These are phyloP conservation scores for Pezicula neosporulosa DNA, from an alignment of 2,329 filamentous ascomycete genomes.

Conservation along the genomic window DNA sequence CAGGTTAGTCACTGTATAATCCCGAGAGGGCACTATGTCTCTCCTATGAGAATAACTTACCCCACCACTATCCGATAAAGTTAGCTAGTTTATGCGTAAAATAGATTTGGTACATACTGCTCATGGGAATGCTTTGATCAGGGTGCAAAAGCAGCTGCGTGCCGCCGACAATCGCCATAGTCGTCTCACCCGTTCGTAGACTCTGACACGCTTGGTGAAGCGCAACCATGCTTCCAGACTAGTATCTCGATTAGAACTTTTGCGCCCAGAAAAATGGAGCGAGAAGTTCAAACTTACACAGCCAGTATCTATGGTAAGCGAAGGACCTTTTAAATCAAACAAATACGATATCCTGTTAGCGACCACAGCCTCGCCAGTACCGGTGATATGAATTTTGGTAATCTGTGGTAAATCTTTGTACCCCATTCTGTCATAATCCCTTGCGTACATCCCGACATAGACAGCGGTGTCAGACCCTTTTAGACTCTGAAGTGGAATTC, in stretches of 20 bases:
- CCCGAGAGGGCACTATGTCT: too few species aligned
- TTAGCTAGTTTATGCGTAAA: background rate
- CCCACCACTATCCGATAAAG: too few species aligned
- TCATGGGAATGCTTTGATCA: conserved; percentile 1
- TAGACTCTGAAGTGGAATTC: conserved; percentile 6
- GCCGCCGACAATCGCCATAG: conserved; percentile 12
- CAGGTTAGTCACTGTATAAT: background rate
- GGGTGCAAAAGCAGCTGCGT: conserved; percentile 2
- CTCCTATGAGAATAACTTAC: too few species aligned
- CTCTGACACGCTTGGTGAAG: conserved; percentile 45
- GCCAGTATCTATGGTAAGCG: conserved; percentile 14
- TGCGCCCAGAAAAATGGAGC: background rate
- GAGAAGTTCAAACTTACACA: background rate
- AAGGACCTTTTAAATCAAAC: conserved; percentile 17
- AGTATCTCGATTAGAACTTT: background rate
- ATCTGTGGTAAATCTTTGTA: conserved; percentile 11
- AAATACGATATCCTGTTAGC: conserved; percentile 18
- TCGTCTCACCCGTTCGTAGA: conserved; percentile 25
- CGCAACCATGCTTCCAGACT: conserved; percentile 42
- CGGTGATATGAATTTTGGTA: conserved; percentile 9
- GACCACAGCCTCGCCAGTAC: conserved; percentile 1
- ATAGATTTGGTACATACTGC: conserved; percentile 1
- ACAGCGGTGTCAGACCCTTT: conserved; percentile 8
- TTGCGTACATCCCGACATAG: background rate
- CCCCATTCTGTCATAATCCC: conserved; percentile 8